These are phyloP conservation scores for Coemansia sp. DNA, from an alignment of 192 early-diverging fungal species.

Conservation along the genomic window DNA sequence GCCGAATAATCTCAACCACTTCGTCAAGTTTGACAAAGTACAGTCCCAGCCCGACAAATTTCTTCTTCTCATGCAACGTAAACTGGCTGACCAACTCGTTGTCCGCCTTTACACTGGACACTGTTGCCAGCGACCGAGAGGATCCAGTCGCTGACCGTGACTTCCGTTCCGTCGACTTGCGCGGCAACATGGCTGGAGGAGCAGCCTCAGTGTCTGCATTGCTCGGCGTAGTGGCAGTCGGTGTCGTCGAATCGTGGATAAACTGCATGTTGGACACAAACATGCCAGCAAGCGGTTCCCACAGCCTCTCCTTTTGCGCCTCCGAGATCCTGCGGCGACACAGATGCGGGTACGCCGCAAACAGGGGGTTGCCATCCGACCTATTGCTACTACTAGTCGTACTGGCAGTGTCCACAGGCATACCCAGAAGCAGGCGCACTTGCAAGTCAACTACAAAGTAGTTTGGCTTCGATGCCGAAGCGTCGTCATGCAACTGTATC, in stretches of 20 bases:
- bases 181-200: neutral
- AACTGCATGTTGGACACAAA: slow-evolving; percentile 46
- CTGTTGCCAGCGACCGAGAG: neutral
- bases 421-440: slow-evolving; percentile 63
- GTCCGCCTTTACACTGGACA: slow-evolving; percentile 9
- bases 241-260: slow-evolving; percentile 28
- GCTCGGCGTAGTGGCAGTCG: slow-evolving; percentile 1
- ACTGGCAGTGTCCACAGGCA: slow-evolving; percentile 42
- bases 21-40: slow-evolving; percentile 72
- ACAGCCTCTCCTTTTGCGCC: slow-evolving; percentile 69
- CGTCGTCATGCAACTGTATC: slow-evolving; percentile 61
- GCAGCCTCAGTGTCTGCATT: neutral
- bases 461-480: slow-evolving; percentile 42
- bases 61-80: slow-evolving; percentile 64
- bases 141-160: neutral
- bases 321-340: slow-evolving; percentile 56
- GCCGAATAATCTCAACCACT: slow-evolving; percentile 62
- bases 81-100: slow-evolving; percentile 39
- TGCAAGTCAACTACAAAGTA: slow-evolving; percentile 74
- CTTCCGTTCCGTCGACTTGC: slow-evolving; percentile 10
- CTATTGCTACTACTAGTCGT: neutral
- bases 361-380: slow-evolving; percentile 48
- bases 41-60: slow-evolving; percentile 61
- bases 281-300: slow-evolving; percentile 73
- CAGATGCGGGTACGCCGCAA: slow-evolving; percentile 64